Base-by-base conservation (phyloP, 2,329 filamentous ascomycete species). In the Cladosporium sp. region DNA sequence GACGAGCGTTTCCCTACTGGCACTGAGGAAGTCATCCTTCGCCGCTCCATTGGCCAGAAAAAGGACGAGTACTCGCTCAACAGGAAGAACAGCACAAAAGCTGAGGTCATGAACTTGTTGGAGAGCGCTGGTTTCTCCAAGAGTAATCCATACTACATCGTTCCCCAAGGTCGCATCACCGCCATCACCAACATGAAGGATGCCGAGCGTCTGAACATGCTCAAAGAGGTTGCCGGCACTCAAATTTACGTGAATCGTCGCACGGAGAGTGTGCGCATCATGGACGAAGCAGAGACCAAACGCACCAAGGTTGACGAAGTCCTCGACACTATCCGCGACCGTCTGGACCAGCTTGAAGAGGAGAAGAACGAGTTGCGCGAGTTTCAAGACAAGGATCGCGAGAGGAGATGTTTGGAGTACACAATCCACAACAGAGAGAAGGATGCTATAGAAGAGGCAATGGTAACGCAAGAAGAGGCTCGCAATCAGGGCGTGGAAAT, bases 111-210 rank as follows among this genome's bases (percentile, higher is more conserved):
- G 84, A 96, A 97, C 77, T 85, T 99, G 43, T 86, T 99, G 49
- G 95, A 99, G 78, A 96, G 93, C 8, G 95, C 95, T 16, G 95
- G 95, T 23, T 98, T 99, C 79, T 98, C 94, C 67, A 89, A 93
- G 70, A 97, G 93, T 65, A 99, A 99, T 77, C 95, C 95, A 28
- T 99, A 98, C 83, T 99, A 99, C 78, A 99, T 99, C 73, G 96
- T 99, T 1, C 95, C 96, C 0, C 95, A 99, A 78, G 95, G 95
- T 63, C 92, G 95, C 75, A 93, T 99, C 67, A 98, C 95, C 0
- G 90, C 92, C 26, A 84, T 99, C 75, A 99, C 95, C 53, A 99
- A 98, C 77, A 99, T 99, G 95, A 97, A 97, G 79, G 95, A 99
- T 77, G 88, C 89, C 0, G 93, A 97, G 77, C 88, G 95, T 61